These are phyloP conservation scores for Lablab purpureus DNA, from an alignment of 306 rosid genomes.

Conservation along the genomic window DNA sequence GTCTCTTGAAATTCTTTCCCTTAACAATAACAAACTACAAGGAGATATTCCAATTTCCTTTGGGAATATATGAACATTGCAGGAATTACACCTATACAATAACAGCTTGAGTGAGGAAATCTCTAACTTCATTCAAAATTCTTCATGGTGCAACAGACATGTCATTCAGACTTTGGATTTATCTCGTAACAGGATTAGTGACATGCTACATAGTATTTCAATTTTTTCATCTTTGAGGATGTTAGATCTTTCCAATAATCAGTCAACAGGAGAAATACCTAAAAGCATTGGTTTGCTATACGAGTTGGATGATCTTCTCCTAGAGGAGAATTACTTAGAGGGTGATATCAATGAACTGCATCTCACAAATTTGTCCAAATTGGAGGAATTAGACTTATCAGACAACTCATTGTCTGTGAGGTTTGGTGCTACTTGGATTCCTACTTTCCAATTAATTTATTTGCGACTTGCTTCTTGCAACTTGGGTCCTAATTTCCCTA, in stretches of 20 bases:
- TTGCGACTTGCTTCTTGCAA: conserved; percentile 13
- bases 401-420: background rate
- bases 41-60: background rate
- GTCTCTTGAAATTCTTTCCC: background rate
- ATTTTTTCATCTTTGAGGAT: too few species aligned
- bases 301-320: background rate
- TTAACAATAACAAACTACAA: background rate
- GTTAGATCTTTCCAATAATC: too few species aligned
- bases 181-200: background rate
- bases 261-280: background rate
- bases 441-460: background rate
- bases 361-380: background rate
- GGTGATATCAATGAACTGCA: background rate
- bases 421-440: background rate
- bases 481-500: conserved; percentile 37
- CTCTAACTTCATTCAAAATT: conserved; percentile 4
- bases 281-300: background rate
- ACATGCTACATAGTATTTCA: too few species aligned
- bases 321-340: background rate
- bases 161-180: background rate
- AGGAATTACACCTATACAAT: fast-evolving
- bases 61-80: background rate
- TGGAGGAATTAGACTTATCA: background rate
- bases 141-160: background rate
- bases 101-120: conserved; percentile 32